These are phyloP conservation scores for Scheffersomyces parashehatae DNA, from an alignment of 1,139 yeast genomes.

Conservation along the genomic window DNA sequence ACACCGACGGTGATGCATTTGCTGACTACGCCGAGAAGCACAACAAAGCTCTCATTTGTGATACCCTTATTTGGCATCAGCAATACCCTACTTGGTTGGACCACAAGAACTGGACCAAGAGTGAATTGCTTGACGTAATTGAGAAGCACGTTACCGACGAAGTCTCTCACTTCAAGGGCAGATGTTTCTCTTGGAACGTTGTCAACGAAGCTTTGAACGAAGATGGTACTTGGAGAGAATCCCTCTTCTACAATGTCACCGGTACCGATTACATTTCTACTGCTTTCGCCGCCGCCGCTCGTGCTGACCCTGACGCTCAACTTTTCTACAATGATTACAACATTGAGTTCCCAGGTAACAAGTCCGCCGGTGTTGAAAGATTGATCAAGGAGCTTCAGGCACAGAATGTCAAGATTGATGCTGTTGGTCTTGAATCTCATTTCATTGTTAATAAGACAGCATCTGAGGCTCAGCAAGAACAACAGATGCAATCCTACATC, in stretches of 20 bases:
- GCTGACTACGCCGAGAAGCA: neutral
- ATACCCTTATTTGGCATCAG: neutral
- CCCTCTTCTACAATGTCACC: slow-evolving; percentile 1
- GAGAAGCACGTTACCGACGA: neutral
- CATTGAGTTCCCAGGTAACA: neutral
- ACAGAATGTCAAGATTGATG: neutral
- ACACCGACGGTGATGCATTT: slow-evolving; percentile 1
- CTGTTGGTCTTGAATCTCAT: slow-evolving; percentile 1
- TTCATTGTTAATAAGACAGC: neutral
- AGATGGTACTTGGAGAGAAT: neutral
- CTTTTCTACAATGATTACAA: slow-evolving; percentile 1
- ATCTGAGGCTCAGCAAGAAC: neutral
- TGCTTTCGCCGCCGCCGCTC: neutral
- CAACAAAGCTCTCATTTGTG: neutral
- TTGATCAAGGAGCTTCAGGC: neutral
- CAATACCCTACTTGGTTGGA: neutral
- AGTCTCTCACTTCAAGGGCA: neutral
- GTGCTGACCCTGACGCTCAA: neutral
- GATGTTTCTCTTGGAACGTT: slow-evolving; percentile 1
- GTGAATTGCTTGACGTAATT: neutral
- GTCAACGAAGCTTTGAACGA: neutral
- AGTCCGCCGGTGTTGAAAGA: neutral
- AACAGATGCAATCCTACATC: neutral
- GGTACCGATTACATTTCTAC: neutral
- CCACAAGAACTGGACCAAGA: neutral